Base-by-base conservation (phyloP, 2,329 filamentous ascomycete species). In the Penicillium sp. region DNA sequence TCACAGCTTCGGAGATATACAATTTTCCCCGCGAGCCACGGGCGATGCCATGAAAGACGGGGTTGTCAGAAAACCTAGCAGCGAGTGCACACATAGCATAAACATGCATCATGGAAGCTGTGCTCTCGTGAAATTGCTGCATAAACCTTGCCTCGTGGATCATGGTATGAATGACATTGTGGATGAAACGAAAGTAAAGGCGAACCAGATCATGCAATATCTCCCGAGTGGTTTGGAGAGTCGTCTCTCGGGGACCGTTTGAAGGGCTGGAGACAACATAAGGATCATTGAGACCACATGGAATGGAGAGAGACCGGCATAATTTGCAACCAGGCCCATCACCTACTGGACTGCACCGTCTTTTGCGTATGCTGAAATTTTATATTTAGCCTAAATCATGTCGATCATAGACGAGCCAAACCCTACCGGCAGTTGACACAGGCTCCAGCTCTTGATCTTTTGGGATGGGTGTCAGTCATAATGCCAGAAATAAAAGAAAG, bases 131-230 rank as follows among this genome's bases (percentile, higher is more conserved):
- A 7, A 67, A 38, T 13, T 51, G 58, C n/a, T 33, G 52, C 47
- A 64, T 57, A 33, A 67, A 66, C 29, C 55, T 63, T 13, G 57
- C 55, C 44, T 61, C 59, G 34, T 67, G 60, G 23, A 67, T 66
- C 38, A 66, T 57, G 3, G 62, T 64, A 46, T 67, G 62, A 29
- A 63, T 58, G 31, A 67, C 58, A 52, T 67, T 64, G 36, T 67
- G 65, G 8, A 66, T 65, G 13, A 54, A 62, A 11, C 57, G 60
- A 54, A 67, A 67, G 40, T 66, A 66, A 8, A 65, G 58, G 2
- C 46, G 40, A 21, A 62, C 60, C 16, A 67, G 40, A 47, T 67
- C 65, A 16, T 52, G 31, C 4, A 13, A 44, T 6, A 45, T 9
- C 6, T 44, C 40, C 5, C 31, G 31, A 11, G 8, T 44, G 9